Percentiles rank a stretch among this genome's conserved stretches.
Evolutionary conservation across 2,329 filamentous ascomycete species (phyloP).

Genomic region (Hypocreales sp.): DNA sequence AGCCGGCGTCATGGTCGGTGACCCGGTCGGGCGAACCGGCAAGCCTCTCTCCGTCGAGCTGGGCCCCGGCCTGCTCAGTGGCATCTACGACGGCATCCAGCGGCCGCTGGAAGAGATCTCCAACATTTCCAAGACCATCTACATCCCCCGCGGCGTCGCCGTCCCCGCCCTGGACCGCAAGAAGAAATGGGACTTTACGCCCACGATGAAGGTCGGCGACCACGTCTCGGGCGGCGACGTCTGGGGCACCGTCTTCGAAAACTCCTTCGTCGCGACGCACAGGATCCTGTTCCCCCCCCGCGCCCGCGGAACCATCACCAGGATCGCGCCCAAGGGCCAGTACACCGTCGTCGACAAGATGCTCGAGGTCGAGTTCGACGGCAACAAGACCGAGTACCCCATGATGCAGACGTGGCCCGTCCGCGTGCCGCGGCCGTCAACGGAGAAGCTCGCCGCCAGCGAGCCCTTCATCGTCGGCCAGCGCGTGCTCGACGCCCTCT

Average conservation of each 20-base stretch:
- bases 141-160: conserved; percentile 89
- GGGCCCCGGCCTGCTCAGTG: conserved; percentile 92
- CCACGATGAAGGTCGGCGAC: conserved; percentile 83
- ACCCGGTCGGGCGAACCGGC: conserved; percentile 78
- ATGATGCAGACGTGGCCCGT: conserved; percentile 99
- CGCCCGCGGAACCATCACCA: conserved; percentile 81
- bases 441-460: conserved; percentile 80
- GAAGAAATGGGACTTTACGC: conserved; percentile 95
- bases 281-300: conserved; percentile 85
- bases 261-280: conserved; percentile 86
- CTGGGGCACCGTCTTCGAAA: conserved; percentile 90
- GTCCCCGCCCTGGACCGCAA: conserved; percentile 76
- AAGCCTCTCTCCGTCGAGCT: conserved; percentile 97
- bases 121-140: conserved; percentile 69
- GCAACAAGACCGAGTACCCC: conserved; percentile 80
- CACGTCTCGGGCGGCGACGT: conserved; percentile 94
- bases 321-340: conserved; percentile 74
- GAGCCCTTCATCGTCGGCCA: conserved; percentile 93
- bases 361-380: conserved; percentile 91
- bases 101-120: conserved; percentile 80
- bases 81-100: conserved; percentile 99
- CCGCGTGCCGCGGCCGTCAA: conserved; percentile 82
- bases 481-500: conserved; percentile 88
- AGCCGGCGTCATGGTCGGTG: conserved; percentile 92
- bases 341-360: conserved; percentile 93